These are phyloP conservation scores for Thalassiosira allenii DNA, from an alignment of 352 stramenopile genomes.

Conservation along the genomic window DNA sequence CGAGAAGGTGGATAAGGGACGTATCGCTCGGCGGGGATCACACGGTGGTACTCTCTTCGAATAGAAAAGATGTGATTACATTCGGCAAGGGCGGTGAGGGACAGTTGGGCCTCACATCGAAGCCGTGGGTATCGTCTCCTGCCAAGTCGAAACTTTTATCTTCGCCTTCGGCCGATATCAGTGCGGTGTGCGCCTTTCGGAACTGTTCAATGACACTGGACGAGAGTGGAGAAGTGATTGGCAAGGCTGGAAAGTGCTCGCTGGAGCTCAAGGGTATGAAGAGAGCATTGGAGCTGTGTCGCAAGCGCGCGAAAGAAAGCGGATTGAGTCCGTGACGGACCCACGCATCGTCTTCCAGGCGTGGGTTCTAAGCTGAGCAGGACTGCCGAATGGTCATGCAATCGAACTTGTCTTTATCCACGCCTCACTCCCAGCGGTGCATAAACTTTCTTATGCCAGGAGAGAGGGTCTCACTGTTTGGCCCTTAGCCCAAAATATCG, in stretches of 20 bases:
- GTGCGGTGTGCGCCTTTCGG: slow-evolving; percentile 67
- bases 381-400: too few relatives aligned
- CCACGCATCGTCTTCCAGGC: too few relatives aligned
- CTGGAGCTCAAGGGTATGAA: slow-evolving; percentile 40
- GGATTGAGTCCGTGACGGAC: too few relatives aligned
- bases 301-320: slow-evolving; percentile 28
- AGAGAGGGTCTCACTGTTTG: too few relatives aligned
- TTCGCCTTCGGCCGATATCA: slow-evolving; percentile 38
- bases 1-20: slow-evolving; percentile 56
- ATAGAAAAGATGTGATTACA: slow-evolving; percentile 62
- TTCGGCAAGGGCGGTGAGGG: slow-evolving; percentile 76
- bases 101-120: slow-evolving; percentile 65
- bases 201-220: slow-evolving; percentile 72
- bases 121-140: slow-evolving; percentile 70
- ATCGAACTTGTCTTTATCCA: too few relatives aligned
- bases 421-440: too few relatives aligned
- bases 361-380: too few relatives aligned
- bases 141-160: slow-evolving; percentile 66
- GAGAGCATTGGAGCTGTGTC: slow-evolving; percentile 52
- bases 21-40: slow-evolving; percentile 80
- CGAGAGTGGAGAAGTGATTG: slow-evolving; percentile 50
- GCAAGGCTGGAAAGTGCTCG: slow-evolving; percentile 66
- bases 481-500: too few relatives aligned
- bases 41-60: slow-evolving; percentile 68
- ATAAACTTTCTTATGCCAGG: too few relatives aligned